These are phyloP conservation scores for Tremellales sp. DNA, from an alignment of 1,284 basidiomycete species.

Conservation along the genomic window DNA sequence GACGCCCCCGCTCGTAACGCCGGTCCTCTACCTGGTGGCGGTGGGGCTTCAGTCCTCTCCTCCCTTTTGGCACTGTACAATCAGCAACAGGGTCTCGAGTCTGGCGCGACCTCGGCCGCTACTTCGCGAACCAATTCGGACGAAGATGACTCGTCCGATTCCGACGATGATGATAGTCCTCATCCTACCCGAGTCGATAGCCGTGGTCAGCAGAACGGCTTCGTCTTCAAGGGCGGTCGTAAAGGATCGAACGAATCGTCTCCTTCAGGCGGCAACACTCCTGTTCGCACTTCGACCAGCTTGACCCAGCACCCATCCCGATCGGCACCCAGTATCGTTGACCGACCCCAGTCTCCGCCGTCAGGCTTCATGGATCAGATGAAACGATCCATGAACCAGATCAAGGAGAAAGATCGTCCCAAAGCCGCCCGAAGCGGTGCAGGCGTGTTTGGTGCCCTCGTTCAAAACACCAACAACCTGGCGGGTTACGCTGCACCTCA, in stretches of 20 bases:
- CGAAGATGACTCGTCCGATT: slow-evolving; percentile 21
- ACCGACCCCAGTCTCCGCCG: neutral
- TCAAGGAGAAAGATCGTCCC: slow-evolving; percentile 49
- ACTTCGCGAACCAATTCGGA: slow-evolving; percentile 37
- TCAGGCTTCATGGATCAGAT: slow-evolving; percentile 14
- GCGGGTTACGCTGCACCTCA: slow-evolving; percentile 59
- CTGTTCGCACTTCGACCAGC: too few relatives aligned
- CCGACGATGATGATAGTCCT: slow-evolving; percentile 6
- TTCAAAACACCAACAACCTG: slow-evolving; percentile 66
- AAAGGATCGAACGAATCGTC: neutral
- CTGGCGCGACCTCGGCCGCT: slow-evolving; percentile 37
- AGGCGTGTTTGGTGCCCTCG: slow-evolving; percentile 68
- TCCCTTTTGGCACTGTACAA: slow-evolving; percentile 43
- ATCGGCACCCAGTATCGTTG: slow-evolving; percentile 2
- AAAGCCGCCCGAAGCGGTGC: slow-evolving; percentile 56
- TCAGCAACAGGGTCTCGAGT: slow-evolving; percentile 28
- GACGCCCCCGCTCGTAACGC: slow-evolving; percentile 7
- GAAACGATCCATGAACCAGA: slow-evolving; percentile 16
- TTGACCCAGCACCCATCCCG: neutral
- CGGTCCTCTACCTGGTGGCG: slow-evolving; percentile 17
- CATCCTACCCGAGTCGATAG: neutral
- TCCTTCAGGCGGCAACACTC: slow-evolving; percentile 1
- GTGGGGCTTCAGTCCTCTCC: slow-evolving; percentile 41
- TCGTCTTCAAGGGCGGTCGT: neutral
- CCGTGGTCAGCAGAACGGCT: slow-evolving; percentile 1